These are phyloP conservation scores for Luvunga scandens DNA, from an alignment of 345 rosid species.

Conservation along the genomic window DNA sequence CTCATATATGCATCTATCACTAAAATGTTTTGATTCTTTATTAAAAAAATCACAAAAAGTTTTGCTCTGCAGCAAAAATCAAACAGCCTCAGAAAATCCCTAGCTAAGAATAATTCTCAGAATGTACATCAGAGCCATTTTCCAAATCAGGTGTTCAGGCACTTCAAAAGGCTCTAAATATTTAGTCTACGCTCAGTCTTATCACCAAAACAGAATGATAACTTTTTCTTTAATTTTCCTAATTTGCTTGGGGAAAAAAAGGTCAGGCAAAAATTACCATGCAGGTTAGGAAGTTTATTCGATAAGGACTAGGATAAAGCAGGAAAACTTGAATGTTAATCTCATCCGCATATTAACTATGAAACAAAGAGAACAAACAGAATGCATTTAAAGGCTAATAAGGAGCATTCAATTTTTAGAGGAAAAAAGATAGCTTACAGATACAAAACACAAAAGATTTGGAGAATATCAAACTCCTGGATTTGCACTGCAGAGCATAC, in stretches of 20 bases:
- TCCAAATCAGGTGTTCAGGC: not conserved
- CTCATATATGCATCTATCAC: not conserved
- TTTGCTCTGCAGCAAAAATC: not conserved
- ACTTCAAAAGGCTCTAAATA: not conserved
- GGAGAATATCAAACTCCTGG: slow-evolving; percentile 88
- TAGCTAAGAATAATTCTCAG: not conserved
- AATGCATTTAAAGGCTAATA: not conserved
- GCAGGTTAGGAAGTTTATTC: not conserved
- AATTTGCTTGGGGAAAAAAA: not conserved
- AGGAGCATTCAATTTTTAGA: slow-evolving; percentile 6
- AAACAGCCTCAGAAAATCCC: not conserved
- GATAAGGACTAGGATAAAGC: not conserved
- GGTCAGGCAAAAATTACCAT: not conserved
- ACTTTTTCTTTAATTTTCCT: not conserved
- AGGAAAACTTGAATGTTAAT: not conserved
- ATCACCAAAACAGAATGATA: not conserved
- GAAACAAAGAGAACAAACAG: not conserved
- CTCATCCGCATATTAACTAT: not conserved
- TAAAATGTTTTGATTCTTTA: not conserved
- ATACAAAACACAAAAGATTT: slow-evolving; percentile 54
- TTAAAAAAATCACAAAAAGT: not conserved
- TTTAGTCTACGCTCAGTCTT: not conserved
- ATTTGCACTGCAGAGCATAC: slow-evolving; percentile 94
- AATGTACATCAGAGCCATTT: not conserved
- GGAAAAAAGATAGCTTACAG: slow-evolving; percentile 58